Conservation (phyloP, 164 flowering plant species). For the Euptelea pleiosperma region DNA sequence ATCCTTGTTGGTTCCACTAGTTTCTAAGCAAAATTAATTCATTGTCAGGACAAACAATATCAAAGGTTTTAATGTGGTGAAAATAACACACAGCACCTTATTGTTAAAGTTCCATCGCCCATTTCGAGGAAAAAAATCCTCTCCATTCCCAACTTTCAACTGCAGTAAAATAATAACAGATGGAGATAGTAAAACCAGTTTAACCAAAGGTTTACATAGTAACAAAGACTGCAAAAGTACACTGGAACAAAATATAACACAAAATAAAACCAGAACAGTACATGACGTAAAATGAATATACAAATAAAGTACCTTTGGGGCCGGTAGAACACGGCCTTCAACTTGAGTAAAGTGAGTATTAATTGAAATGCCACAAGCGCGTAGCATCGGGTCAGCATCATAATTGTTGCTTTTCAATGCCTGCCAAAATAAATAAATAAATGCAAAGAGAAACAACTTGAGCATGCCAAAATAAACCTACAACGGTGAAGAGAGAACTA, state of each 20-base stretch:
- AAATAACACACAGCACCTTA: conserved; percentile 42
- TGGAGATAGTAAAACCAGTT: neutral
- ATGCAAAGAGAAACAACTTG: neutral
- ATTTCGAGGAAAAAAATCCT: conserved; percentile 56
- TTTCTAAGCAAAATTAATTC: conserved; percentile 34
- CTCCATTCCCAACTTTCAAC: conserved; percentile 73
- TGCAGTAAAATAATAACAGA: conserved; percentile 25
- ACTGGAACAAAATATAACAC: neutral
- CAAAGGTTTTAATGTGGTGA: neutral
- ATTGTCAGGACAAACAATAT: neutral
- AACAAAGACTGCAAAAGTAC: neutral
- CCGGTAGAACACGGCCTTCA: conserved; percentile 73
- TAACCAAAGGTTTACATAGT: neutral
- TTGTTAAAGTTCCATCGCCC: conserved; percentile 86
- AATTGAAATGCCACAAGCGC: conserved; percentile 58
- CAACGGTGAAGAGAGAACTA: neutral
- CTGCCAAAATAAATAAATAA: conserved; percentile 35
- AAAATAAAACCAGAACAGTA: neutral
- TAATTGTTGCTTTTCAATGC: conserved; percentile 52
- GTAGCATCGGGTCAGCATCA: conserved; percentile 65
- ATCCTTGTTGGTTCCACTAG: conserved; percentile 53
- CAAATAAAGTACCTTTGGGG: conserved; percentile 71
- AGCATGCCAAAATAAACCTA: neutral
- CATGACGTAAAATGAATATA: neutral
- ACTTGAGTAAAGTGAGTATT: conserved; percentile 53